Evolutionary conservation across 306 rosid species (phyloP).

Genomic region (Castanospermum australe): DNA sequence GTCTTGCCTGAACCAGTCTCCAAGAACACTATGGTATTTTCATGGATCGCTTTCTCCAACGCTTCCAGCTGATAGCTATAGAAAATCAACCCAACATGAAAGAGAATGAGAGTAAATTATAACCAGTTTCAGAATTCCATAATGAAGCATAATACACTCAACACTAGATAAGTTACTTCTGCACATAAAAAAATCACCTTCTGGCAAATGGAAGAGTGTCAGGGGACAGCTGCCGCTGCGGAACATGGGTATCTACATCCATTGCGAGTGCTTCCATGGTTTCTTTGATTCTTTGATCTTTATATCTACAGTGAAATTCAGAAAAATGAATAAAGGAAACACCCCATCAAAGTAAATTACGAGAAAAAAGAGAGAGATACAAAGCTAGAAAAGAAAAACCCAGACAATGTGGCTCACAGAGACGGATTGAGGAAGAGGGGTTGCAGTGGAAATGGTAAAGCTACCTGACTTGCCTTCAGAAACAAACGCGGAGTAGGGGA

Average conservation of each 20-base stretch:
- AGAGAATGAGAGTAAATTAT: neutral
- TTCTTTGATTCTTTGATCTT: neutral
- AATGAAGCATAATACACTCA: neutral
- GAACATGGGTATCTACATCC: slow-evolving; percentile 28
- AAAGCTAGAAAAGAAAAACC: neutral
- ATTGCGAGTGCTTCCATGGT: slow-evolving; percentile 33
- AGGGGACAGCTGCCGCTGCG: neutral
- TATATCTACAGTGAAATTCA: neutral
- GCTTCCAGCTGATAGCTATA: slow-evolving; percentile 89
- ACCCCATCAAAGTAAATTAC: neutral
- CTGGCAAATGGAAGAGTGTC: slow-evolving; percentile 73
- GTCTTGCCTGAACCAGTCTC: slow-evolving; percentile 97
- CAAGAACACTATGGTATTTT: slow-evolving; percentile 70
- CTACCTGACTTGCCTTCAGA: neutral
- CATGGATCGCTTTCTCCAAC: slow-evolving; percentile 52
- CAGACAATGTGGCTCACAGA: neutral
- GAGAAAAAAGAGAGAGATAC: neutral
- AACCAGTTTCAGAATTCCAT: neutral
- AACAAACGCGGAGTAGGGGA: neutral
- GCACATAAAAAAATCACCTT: slow-evolving; percentile 36
- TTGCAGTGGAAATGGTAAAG: neutral
- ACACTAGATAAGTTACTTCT: neutral
- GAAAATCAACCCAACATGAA: neutral
- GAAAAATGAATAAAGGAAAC: neutral
- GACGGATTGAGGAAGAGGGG: neutral